A percentile compares a stretch with the other conserved stretches of the same genome.
Evolutionary conservation across 352 stramenopile genomes (phyloP).

Genomic region (Halophytophthora polymorphica): DNA sequence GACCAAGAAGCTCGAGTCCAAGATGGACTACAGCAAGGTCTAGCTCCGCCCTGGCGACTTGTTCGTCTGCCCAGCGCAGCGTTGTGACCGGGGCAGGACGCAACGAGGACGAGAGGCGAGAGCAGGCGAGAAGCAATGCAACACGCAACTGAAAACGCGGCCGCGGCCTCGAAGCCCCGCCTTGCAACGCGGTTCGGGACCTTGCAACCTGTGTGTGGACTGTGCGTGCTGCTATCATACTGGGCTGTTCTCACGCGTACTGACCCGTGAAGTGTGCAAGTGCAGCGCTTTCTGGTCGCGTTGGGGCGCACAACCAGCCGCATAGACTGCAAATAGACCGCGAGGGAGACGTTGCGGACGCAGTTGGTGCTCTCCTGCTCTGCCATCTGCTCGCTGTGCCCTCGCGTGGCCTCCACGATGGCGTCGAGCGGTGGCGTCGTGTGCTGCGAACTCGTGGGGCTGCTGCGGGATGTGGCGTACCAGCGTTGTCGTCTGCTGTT

Average conservation of each 20-base stretch:
- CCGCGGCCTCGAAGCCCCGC: not conserved
- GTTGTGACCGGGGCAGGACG: too few species aligned
- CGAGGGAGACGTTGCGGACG: not conserved
- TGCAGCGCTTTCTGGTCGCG: not conserved
- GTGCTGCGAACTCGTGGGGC: slow-evolving; percentile 57
- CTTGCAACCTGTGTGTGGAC: too few species aligned
- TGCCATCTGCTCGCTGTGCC: not conserved
- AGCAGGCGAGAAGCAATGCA: not conserved
- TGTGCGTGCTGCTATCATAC: too few species aligned
- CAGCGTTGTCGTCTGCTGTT: slow-evolving; percentile 62
- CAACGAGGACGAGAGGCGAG: too few species aligned
- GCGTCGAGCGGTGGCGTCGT: slow-evolving; percentile 15
- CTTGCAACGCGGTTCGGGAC: too few species aligned
- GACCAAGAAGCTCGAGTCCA: slow-evolving; percentile 99
- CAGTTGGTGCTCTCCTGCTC: not conserved
- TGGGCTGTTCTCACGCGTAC: too few species aligned
- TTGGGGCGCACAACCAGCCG: too few species aligned
- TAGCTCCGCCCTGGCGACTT: slow-evolving; percentile 53
- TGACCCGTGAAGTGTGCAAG: not conserved
- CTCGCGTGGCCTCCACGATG: slow-evolving; percentile 4
- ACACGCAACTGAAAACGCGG: not conserved
- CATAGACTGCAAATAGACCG: slow-evolving; percentile 11
- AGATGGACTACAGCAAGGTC: slow-evolving; percentile 99
- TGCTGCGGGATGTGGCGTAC: slow-evolving; percentile 53
- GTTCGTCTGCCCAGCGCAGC: too few species aligned